Evolutionary conservation across 169 alveolate species (phyloP).

Genomic region (Plasmodium vinckei): DNA sequence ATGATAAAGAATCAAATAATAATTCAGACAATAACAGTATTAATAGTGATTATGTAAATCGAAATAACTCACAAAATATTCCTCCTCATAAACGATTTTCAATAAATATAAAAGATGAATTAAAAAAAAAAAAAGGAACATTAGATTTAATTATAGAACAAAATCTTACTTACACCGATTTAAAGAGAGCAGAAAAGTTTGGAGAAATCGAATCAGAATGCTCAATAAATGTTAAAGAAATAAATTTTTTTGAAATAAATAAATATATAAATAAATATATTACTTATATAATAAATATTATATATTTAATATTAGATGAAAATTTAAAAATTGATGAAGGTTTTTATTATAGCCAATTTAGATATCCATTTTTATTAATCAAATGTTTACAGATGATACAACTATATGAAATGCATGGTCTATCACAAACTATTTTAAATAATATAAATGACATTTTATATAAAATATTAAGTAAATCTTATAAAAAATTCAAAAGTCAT

Average conservation of each 20-base stretch:
- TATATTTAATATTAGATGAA: conserved; percentile 49
- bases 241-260: conserved; percentile 42
- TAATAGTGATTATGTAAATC: too few relatives aligned
- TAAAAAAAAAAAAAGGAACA: conserved; percentile 13
- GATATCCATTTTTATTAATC: conserved; percentile 60
- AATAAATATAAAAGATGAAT: conserved; percentile 43
- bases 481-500: conserved; percentile 37
- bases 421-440: conserved; percentile 35
- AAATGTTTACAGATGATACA: conserved; percentile 67
- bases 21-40: neutral
- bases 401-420: conserved; percentile 23
- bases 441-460: conserved; percentile 53
- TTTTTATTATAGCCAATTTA: conserved; percentile 23
- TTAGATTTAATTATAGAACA: conserved; percentile 14
- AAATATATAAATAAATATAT: conserved; percentile 58
- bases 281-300: conserved; percentile 34
- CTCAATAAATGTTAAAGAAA: conserved; percentile 41
- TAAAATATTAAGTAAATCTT: conserved; percentile 24
- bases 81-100: conserved; percentile 5
- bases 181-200: conserved; percentile 47
- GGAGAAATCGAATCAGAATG: conserved; percentile 68
- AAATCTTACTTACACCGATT: conserved; percentile 44
- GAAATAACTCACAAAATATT: neutral
- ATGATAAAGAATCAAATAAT: neutral
- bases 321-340: conserved; percentile 66